Evolutionary conservation across 345 rosid species (phyloP).

Genomic region (Adansonia digitata): DNA sequence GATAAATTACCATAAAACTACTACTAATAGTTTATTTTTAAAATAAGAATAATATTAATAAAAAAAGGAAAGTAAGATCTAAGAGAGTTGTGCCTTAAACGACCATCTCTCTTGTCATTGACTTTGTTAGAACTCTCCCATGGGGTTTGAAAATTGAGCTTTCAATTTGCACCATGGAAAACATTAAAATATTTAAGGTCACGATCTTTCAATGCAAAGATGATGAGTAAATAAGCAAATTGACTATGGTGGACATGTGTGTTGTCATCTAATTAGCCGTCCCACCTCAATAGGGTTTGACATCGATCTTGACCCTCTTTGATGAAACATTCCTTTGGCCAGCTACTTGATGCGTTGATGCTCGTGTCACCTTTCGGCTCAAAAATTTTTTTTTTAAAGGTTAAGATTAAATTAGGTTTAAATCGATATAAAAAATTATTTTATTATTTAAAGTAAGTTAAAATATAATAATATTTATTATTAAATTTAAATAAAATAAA

Average conservation of each 20-base stretch:
- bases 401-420: too few species aligned
- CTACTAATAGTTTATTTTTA: not conserved
- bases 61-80: not conserved
- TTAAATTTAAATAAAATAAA: too few species aligned
- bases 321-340: slow-evolving; percentile 8
- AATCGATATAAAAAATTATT: too few species aligned
- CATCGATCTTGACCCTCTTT: slow-evolving; percentile 16
- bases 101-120: slow-evolving; percentile 18
- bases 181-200: not conserved
- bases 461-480: too few species aligned
- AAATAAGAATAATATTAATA: not conserved
- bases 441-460: too few species aligned
- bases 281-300: slow-evolving; percentile 8
- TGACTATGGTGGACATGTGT: slow-evolving; percentile 16
- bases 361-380: too few species aligned
- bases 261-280: not conserved
- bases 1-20: too few species aligned
- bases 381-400: too few species aligned
- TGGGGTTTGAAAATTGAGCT: not conserved
- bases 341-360: too few species aligned
- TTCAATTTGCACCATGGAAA: slow-evolving; percentile 1
- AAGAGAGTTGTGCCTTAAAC: slow-evolving; percentile 1
- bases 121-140: slow-evolving; percentile 1
- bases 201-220: not conserved
- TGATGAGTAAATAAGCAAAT: slow-evolving; percentile 11